Evolutionary conservation across 108 stramenopile species (phyloP), one percentile per base, ranked within the genome.

Genomic region (Fragilaria crotonensis): DNA sequence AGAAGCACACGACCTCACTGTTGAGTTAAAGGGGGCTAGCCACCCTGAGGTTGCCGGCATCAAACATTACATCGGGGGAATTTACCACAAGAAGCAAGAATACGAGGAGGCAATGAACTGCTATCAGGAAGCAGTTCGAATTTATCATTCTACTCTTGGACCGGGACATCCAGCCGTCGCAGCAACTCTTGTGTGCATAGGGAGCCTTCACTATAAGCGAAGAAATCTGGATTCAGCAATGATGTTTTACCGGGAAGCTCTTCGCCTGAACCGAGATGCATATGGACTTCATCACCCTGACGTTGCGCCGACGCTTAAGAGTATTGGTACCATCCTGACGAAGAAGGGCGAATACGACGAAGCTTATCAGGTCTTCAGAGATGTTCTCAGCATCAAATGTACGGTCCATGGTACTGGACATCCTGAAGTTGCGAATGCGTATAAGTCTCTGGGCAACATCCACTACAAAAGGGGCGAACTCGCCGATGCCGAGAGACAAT

Each of bases 391-490:
- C 45, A 81, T 87, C 54, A 84, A 84, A 62, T 75, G 73, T 48
- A 71, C 76, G 0, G 75, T 84, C 5, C 61, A 82, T 48, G 86
- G 86, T 7, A 71, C 76, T 25, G 58, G 71, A 29, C 83, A 84
- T 29, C 80, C 82, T n/a, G 86, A 87, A 65, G 83, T 84, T 4
- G 86, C 86, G 9, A 72, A 74, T 63, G 80, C 86, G 3, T 83
- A 87, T 78, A 87, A 87, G 52, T 59, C 74, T 25, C 67, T 87
- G 45, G 86, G 86, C n/a, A 87, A 87, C 57, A 80, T 87, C n/a
- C 86, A 87, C 60, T 87, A 84, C 78, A 81, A 87, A 57, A 63
- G 83, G 22, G 86, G 86, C 7, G 83, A 87, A 29, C 62, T 87
- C 33, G 73, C 66, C 2, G 79, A 79, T 63, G 86, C 86, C 5